These are phyloP conservation scores for Extremus antarcticus DNA, from an alignment of 495 filamentous ascomycete genomes.

Conservation along the genomic window DNA sequence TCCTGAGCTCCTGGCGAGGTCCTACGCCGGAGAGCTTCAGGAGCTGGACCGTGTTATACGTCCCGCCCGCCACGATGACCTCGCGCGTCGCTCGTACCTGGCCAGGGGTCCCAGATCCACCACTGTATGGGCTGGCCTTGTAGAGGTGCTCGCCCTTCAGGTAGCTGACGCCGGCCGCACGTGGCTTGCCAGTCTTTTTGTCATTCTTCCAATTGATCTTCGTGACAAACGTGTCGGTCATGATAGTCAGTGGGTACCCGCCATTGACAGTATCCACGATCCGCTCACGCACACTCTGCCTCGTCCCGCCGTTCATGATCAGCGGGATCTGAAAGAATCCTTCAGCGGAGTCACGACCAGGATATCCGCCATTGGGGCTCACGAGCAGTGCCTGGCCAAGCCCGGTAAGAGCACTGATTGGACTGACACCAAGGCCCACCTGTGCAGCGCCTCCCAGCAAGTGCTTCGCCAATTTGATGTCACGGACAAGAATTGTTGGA, in stretches of 20 bases:
- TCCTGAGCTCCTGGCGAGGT: conserved; percentile 37
- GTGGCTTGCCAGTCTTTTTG: conserved; percentile 31
- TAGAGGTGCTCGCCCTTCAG: conserved; percentile 50
- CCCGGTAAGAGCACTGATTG: background rate
- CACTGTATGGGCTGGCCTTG: conserved; percentile 37
- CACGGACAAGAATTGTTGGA: background rate
- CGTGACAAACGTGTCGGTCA: conserved; percentile 49
- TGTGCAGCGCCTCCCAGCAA: background rate
- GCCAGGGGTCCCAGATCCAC: conserved; percentile 33
- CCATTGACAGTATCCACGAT: conserved; percentile 41
- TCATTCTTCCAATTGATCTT: conserved; percentile 43
- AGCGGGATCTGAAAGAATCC: conserved; percentile 44
- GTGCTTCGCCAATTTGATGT: background rate
- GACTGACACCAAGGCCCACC: background rate
- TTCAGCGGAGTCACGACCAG: background rate
- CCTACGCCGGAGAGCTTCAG: conserved; percentile 57
- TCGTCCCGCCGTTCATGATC: conserved; percentile 31
- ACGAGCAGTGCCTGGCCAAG: conserved; percentile 28
- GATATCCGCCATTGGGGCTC: conserved; percentile 32
- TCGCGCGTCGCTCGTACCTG: conserved; percentile 33
- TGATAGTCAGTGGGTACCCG: conserved; percentile 50
- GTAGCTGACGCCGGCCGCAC: conserved; percentile 53
- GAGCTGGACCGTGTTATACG: conserved; percentile 52
- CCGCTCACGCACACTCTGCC: conserved; percentile 44
- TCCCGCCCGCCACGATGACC: conserved; percentile 47